Base-by-base conservation (phyloP, 2,329 filamentous ascomycete genomes). In the Cladobotryum protrusum region DNA sequence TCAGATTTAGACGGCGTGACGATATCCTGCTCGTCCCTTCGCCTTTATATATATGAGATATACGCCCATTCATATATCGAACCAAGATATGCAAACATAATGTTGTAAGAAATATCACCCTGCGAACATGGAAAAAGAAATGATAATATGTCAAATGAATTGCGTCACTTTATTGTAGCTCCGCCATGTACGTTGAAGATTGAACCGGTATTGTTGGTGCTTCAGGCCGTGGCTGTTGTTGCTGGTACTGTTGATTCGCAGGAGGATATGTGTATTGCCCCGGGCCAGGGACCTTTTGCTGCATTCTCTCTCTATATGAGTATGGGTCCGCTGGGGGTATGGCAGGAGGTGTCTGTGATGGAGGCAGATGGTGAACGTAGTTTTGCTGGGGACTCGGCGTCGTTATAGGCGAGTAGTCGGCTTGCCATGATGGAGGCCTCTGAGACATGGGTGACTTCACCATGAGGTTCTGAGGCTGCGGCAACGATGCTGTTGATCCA, bases 341-440 rank as follows among this genome's bases (percentile, higher is more conserved):
- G 24, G 24, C 24, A 29, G 24, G 24, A 29, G 24, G 24, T 29
- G 24, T 29, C 7, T n/a, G 35, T 12, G 17, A 37, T 37, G 14
- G 35, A 13, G 14, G 35, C 35, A n/a, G 17, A 6, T n/a, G 35
- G 12, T n/a, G 17, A 37, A 37, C 14, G 35, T 37, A 19, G 40
- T 20, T 20, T 15, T 14, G 40, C 40, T 14, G 15, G 40, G 40
- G 24, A 29, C 24, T 29, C 6, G 24, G 24, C 24, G 24, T 29
- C 24, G 24, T 29, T 29, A 29, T 29, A 8, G 24, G 24, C 24
- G 24, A 29, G 24, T 29, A 29, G 40, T 37, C 43, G 4, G 40
- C 11, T 20, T 41, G 20, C 49, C 49, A 52, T 8, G 49, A 52
- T 8, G 19, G 35, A 18, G 49, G 49, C 9, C 49, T 40, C n/a